These are phyloP conservation scores for Lasiosphaeria miniovina DNA, from an alignment of 495 filamentous ascomycete genomes.

Conservation along the genomic window DNA sequence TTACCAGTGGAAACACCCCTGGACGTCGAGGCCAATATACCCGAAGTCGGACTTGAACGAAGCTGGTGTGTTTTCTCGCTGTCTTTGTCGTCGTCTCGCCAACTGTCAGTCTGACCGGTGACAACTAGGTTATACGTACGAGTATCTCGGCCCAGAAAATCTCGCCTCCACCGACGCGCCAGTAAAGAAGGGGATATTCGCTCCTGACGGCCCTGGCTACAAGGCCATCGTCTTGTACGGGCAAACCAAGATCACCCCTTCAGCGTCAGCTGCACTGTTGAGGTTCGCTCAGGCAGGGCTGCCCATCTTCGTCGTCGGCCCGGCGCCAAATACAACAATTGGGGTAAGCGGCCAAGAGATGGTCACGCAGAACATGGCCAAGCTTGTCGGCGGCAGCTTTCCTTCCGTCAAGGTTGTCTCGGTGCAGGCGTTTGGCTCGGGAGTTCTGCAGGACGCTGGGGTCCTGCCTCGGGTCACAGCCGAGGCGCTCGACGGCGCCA, in stretches of 20 bases:
- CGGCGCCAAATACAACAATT: slow-evolving; percentile 27
- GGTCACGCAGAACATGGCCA: slow-evolving; percentile 14
- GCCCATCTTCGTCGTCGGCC: slow-evolving; percentile 40
- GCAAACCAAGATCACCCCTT: slow-evolving; percentile 37
- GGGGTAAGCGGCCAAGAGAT: slow-evolving; percentile 11
- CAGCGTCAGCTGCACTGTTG: slow-evolving; percentile 34
- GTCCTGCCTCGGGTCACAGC: slow-evolving; percentile 28
- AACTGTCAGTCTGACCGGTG: neutral
- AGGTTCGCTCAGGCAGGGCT: slow-evolving; percentile 41
- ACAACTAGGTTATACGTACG: slow-evolving; percentile 43
- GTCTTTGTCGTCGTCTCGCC: neutral
- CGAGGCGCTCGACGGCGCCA: slow-evolving; percentile 19
- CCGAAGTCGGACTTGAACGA: slow-evolving; percentile 11
- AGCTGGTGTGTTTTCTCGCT: slow-evolving; percentile 14
- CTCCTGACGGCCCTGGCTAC: slow-evolving; percentile 39
- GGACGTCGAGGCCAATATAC: slow-evolving; percentile 14
- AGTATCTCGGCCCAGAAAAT: slow-evolving; percentile 51
- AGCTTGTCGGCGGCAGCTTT: slow-evolving; percentile 16
- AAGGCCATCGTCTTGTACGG: slow-evolving; percentile 44
- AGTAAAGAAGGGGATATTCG: slow-evolving; percentile 37
- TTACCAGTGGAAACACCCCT: slow-evolving; percentile 24
- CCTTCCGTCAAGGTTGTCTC: slow-evolving; percentile 21
- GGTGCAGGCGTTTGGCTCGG: slow-evolving; percentile 12
- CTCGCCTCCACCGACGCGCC: slow-evolving; percentile 34
- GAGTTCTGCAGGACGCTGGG: slow-evolving; percentile 12